phyloP scores from a whole-genome alignment of 176 grass and related monocot species.

The Saccharum spontaneum region DNA sequence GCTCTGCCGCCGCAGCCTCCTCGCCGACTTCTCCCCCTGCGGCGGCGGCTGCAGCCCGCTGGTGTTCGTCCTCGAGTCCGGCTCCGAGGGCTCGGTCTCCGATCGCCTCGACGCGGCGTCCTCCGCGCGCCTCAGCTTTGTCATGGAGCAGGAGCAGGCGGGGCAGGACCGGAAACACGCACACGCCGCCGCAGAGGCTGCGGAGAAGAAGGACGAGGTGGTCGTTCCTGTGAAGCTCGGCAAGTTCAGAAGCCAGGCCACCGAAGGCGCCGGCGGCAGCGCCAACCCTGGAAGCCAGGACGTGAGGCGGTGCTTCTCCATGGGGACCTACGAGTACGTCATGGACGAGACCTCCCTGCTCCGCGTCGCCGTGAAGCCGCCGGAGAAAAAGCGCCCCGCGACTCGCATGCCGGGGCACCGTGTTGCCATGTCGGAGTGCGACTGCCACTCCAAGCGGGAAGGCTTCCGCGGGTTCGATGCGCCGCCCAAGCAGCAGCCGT shows the following conservation, averaged over 20 bases:
- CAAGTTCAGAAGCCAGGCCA: slow-evolving; percentile 60
- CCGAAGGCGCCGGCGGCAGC: slow-evolving; percentile 24
- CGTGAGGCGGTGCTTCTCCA: slow-evolving; percentile 85
- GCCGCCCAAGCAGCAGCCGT: neutral
- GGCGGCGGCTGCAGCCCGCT: slow-evolving; percentile 54
- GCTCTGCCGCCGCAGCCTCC: slow-evolving; percentile 57
- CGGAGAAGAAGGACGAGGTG: slow-evolving; percentile 52
- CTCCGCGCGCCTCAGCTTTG: slow-evolving; percentile 31
- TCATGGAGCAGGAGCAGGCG: slow-evolving; percentile 39
- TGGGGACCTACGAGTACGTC: slow-evolving; percentile 93
- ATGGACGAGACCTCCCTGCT: slow-evolving; percentile 70
- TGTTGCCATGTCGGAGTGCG: slow-evolving; percentile 82
- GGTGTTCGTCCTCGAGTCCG: slow-evolving; percentile 75
- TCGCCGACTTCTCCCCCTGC: slow-evolving; percentile 51
- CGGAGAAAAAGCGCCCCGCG: slow-evolving; percentile 44
- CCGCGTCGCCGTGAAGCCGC: slow-evolving; percentile 73
- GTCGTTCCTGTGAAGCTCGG: slow-evolving; percentile 84
- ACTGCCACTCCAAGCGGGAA: slow-evolving; percentile 81
- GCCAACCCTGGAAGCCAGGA: slow-evolving; percentile 42
- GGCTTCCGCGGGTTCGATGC: slow-evolving; percentile 63
- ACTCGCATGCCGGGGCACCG: slow-evolving; percentile 44
- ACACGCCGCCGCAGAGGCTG: slow-evolving; percentile 5
- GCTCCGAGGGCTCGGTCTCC: slow-evolving; percentile 60
- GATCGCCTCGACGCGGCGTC: slow-evolving; percentile 46
- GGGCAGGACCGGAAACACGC: slow-evolving; percentile 24